A percentile compares a stretch with the other conserved stretches of the same genome.
These are phyloP conservation scores for Fusarium pseudograminearum DNA, from an alignment of 2,329 filamentous ascomycete species.

Conservation along the genomic window DNA sequence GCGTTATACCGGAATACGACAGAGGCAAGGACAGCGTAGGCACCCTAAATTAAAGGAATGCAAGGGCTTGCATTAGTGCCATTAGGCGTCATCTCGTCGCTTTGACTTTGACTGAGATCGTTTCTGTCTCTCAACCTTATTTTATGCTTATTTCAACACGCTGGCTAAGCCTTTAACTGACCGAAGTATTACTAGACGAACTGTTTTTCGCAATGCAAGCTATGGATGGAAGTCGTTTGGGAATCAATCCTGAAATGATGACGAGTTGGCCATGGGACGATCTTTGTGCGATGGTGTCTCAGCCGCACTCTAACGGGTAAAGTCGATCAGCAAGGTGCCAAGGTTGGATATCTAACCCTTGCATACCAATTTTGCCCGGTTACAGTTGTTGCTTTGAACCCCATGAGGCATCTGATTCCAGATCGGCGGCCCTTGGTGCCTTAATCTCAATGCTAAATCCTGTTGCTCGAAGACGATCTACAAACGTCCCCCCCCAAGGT, in stretches of 20 bases:
- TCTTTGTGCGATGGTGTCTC: constrained; percentile 2
- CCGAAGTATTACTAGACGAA: accelerated
- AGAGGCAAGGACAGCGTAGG: not conserved
- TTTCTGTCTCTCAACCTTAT: no score
- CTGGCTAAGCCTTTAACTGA: accelerated
- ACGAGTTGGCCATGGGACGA: not conserved
- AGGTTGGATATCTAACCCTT: not conserved
- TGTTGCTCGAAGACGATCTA: not conserved
- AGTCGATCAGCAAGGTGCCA: constrained; percentile 1
- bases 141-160: not conserved
- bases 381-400: not conserved
- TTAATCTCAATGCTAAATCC: not conserved
- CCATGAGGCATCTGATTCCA: not conserved
- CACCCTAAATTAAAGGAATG: not conserved
- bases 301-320: constrained; percentile 20
- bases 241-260: no score
- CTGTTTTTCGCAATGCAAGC: not conserved
- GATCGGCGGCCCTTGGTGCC: no score
- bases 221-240: not conserved
- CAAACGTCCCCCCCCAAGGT: not conserved
- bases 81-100: constrained; percentile 3
- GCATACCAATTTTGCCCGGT: not conserved
- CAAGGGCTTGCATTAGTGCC: constrained; percentile 12
- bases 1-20: not conserved
- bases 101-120: not conserved